phyloP scores from a whole-genome alignment of 1,284 basidiomycete species.

The Cryptococcus hybrid region DNA sequence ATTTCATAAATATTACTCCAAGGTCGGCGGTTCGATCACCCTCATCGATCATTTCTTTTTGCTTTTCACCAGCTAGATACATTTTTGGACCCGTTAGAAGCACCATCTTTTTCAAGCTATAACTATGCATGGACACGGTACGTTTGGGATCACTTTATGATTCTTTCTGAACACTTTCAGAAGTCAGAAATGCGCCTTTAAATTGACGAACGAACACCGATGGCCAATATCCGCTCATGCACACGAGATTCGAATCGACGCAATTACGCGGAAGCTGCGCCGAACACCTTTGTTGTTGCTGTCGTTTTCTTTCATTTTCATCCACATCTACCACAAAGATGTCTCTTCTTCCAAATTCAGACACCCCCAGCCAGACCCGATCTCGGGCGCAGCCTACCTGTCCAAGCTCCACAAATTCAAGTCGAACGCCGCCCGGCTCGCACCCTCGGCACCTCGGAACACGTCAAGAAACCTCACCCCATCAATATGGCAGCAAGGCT shows the following conservation, averaged over 20 bases:
- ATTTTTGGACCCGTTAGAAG: not conserved
- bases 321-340: not conserved
- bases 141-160: too few relatives aligned
- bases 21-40: slow-evolving; percentile 7
- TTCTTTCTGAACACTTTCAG: too few relatives aligned
- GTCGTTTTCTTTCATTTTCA: not conserved
- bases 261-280: too few relatives aligned
- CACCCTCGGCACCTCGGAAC: slow-evolving; percentile 15
- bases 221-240: too few relatives aligned
- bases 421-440: slow-evolving; percentile 39
- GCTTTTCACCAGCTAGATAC: not conserved
- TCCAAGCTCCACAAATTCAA: slow-evolving; percentile 44
- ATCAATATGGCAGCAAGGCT: slow-evolving; percentile 39
- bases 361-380: slow-evolving; percentile 16
- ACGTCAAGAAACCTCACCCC: slow-evolving; percentile 3
- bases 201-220: too few relatives aligned
- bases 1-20: slow-evolving; percentile 1
- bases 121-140: too few relatives aligned
- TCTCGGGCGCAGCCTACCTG: slow-evolving; percentile 40
- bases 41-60: slow-evolving; percentile 2
- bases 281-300: not conserved
- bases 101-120: too few relatives aligned
- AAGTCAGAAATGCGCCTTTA: too few relatives aligned
- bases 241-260: too few relatives aligned
- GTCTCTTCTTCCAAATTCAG: slow-evolving; percentile 2